Evolutionary conservation across 176 grass and related monocot species (phyloP).

Genomic region (maize (Zea mays)): Zm-B73-REFERENCE-NAM-5.0 NC_050099.1:156406501-156407000

Average conservation of each 20-base stretch:
- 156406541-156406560: constrained; percentile 53
- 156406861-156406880: no score
- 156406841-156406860: not conserved
- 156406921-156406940: no score
- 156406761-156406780: constrained; percentile 37
- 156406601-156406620: constrained; percentile 37
- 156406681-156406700: constrained; percentile 14
- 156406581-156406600: constrained; percentile 41
- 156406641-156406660: constrained; percentile 24
- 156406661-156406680: constrained; percentile 14
- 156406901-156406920: no score
- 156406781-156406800: constrained; percentile 30
- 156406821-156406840: constrained; percentile 20
- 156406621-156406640: constrained; percentile 43
- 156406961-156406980: no score
- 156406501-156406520: constrained; percentile 3
- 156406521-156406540: constrained; percentile 36
- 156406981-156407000: no score
- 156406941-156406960: no score
- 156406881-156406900: no score
- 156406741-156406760: constrained; percentile 35
- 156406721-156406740: constrained; percentile 26
- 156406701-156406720: constrained; percentile 28
- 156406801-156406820: no score
- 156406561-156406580: constrained; percentile 34